Evolutionary conservation across 345 rosid species (phyloP).

Genomic region (Streptanthus diversifolius): DNA sequence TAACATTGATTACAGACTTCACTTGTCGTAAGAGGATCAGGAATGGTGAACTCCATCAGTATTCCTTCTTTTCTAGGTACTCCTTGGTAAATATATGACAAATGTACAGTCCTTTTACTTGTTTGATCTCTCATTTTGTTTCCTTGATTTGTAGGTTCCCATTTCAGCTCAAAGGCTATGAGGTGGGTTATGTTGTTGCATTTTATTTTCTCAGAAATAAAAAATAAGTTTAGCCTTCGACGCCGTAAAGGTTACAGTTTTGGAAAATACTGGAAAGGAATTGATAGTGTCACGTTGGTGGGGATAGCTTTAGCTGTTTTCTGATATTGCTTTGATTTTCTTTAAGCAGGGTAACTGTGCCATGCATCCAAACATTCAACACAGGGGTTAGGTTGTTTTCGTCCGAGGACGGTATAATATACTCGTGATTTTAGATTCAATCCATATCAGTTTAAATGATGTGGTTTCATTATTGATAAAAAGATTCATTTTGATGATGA

Average conservation of each 20-base stretch:
- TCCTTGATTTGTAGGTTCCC: slow-evolving; percentile 4
- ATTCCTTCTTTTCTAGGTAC: slow-evolving; percentile 28
- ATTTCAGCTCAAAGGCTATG: slow-evolving; percentile 4
- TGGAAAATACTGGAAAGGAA: neutral
- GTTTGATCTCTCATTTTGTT: neutral
- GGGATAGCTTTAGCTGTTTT: neutral
- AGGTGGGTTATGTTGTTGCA: slow-evolving; percentile 8
- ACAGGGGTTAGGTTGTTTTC: slow-evolving; percentile 28
- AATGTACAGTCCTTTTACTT: neutral
- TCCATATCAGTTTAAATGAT: neutral
- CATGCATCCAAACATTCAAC: slow-evolving; percentile 16
- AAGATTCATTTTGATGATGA: slow-evolving; percentile 10
- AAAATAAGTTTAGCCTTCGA: neutral
- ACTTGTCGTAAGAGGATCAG: slow-evolving; percentile 26
- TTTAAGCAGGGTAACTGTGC: slow-evolving; percentile 16
- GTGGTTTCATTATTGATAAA: neutral
- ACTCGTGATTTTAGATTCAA: neutral
- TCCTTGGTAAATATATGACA: neutral
- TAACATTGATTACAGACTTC: slow-evolving; percentile 26
- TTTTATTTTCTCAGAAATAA: neutral
- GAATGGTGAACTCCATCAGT: slow-evolving; percentile 2
- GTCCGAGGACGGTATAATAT: slow-evolving; percentile 26
- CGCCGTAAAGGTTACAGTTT: neutral
- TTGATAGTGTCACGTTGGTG: neutral
- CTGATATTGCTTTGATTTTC: neutral